Conservation (phyloP, 495 filamentous ascomycete species). For the Lasiosphaeria ovina region DNA sequence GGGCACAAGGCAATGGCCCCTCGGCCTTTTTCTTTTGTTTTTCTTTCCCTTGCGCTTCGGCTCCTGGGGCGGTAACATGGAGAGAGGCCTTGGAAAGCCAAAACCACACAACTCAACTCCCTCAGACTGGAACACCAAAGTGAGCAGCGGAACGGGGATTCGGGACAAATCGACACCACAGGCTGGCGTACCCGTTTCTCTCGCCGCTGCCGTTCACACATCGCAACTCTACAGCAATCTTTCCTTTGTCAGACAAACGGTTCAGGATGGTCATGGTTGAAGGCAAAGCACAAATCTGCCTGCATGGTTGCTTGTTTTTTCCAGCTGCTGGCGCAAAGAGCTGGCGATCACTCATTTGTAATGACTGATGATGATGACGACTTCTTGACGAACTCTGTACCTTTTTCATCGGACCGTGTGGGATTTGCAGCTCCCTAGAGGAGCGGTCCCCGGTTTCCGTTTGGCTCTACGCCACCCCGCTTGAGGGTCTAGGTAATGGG, state of each 20-base stretch:
- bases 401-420: not conserved
- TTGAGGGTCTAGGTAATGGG: conserved; percentile 45
- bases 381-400: conserved; percentile 6
- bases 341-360: conserved; percentile 9
- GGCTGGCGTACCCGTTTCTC: not conserved
- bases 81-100: not conserved
- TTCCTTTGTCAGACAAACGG: conserved; percentile 6
- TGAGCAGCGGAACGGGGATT: conserved; percentile 1
- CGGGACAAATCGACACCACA: not conserved
- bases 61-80: not conserved
- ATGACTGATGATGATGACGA: conserved; percentile 21
- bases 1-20: not conserved
- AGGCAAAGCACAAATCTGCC: conserved; percentile 2
- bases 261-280: conserved; percentile 8
- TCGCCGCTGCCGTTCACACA: not conserved
- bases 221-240: conserved; percentile 3
- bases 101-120: conserved; percentile 4
- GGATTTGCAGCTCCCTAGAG: conserved; percentile 3
- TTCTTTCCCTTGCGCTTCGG: conserved; percentile 2
- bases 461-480: conserved; percentile 36
- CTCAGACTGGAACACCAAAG: conserved; percentile 3
- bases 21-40: not conserved
- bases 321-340: conserved; percentile 2
- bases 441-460: conserved; percentile 14
- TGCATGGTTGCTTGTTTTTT: conserved; percentile 15